These are phyloP conservation scores for Ceratobasidium sp. DNA, from an alignment of 1,284 basidiomycete species.

Conservation along the genomic window DNA sequence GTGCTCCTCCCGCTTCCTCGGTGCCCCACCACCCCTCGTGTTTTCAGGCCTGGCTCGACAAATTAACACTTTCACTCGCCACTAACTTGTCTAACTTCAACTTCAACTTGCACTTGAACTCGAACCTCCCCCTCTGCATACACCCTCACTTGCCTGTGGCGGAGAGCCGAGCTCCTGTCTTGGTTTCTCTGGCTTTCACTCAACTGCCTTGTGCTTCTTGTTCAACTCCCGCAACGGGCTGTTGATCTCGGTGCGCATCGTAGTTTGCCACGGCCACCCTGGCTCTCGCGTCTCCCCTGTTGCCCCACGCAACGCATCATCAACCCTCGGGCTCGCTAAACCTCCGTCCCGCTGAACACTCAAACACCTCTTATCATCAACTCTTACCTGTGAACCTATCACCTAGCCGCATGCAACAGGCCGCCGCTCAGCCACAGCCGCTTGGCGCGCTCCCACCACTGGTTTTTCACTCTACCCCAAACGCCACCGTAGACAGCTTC, in stretches of 20 bases:
- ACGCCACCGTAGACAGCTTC: constrained; percentile 35
- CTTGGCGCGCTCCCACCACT: constrained; percentile 41
- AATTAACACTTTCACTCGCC: constrained; percentile 17
- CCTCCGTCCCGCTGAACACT: constrained; percentile 20
- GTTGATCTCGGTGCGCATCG: not conserved
- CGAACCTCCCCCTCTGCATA: constrained; percentile 29
- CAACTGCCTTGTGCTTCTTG: constrained; percentile 1
- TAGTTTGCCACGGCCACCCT: constrained; percentile 4
- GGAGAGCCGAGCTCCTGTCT: constrained; percentile 36
- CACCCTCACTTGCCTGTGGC: constrained; percentile 38
- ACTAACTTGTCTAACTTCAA: constrained; percentile 7
- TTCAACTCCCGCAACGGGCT: constrained; percentile 4
- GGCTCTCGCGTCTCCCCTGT: constrained; percentile 21
- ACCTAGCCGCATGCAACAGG: constrained; percentile 24
- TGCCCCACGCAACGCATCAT: not conserved
- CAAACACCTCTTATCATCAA: not conserved
- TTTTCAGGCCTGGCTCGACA: constrained; percentile 37
- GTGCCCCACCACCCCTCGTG: constrained; percentile 24
- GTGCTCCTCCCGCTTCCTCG: constrained; percentile 18
- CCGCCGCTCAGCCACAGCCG: constrained; percentile 33
- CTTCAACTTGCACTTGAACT: not conserved
- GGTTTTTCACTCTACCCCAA: constrained; percentile 35
- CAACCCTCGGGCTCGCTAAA: constrained; percentile 5
- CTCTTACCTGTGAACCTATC: not conserved
- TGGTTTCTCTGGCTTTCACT: constrained; percentile 25